Base-by-base conservation (phyloP, 345 rosid species). In the Boechera retrofracta region DNA sequence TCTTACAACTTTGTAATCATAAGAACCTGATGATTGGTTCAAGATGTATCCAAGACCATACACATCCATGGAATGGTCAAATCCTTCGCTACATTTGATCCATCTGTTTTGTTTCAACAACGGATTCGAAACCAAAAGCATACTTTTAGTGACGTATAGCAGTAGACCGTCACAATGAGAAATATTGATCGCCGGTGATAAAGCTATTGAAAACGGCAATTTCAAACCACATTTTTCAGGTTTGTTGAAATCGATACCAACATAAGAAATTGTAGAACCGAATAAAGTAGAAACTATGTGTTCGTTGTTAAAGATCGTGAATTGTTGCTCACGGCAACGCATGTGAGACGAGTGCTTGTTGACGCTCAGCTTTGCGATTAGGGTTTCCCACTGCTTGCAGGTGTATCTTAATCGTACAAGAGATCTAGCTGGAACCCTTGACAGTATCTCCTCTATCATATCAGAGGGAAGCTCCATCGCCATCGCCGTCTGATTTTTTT, bases 31-130 rank as follows among this genome's bases (percentile, higher is more conserved):
- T 48, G 24, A 16, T 18, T 7, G 13, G 52, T 64, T 39, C 31
- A 33, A 10, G 18, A 55, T 2, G 71, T 55, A 74, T 12, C 77
- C 64, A 64, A 74, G 26, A 54, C 77, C 77, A 64, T 54, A 73
- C 4, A 15, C 68, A 64, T 73, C 54, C 32, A 13, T 7, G 0
- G 1, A 4, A 39, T 7, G 3, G 10, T 73, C 45, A 31, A 10
- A 44, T 7, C 15, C 15, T 13, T 44, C 2, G 7, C 32, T 10
- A 15, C 51, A 26, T 24, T 2, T 8, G 33, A 72, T 15, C 53
- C 42, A 52, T 29, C 53, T 72, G 1, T 5, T 39, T 72, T 62
- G 76, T 51, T 52, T 62, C 69, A 62, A 13, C 49, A 44, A 39
- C 0, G 69, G 76, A 39, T 72, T 62, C 21, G 39, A 2, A 10